phyloP scores from a whole-genome alignment of 305 asterid species.

The Petunia hybrid region DNA sequence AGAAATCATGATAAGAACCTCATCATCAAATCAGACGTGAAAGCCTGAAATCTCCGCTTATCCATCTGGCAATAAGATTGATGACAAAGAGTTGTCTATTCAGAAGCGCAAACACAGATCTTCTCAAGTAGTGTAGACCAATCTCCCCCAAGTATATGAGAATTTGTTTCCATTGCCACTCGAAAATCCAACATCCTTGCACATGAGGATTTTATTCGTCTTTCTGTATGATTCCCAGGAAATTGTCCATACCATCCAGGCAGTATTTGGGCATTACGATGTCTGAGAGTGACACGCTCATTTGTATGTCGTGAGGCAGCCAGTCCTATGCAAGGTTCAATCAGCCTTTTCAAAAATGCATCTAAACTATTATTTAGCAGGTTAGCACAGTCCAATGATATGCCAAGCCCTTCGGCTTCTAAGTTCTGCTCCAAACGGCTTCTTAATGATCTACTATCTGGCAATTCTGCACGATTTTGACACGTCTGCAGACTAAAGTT shows the following conservation, averaged over 20 bases:
- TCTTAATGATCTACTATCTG: conserved; percentile 60
- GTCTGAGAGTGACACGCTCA: not conserved
- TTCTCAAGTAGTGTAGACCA: conserved; percentile 84
- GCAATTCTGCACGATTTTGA: conserved; percentile 55
- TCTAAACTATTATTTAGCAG: conserved; percentile 73
- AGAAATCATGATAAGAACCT: conserved; percentile 15
- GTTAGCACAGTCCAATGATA: conserved; percentile 70
- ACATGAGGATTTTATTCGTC: conserved; percentile 28
- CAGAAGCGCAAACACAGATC: conserved; percentile 50
- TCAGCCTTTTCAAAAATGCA: conserved; percentile 65
- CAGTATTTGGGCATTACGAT: conserved; percentile 27
- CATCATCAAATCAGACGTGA: conserved; percentile 9
- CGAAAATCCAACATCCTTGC: conserved; percentile 68
- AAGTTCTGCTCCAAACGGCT: conserved; percentile 64
- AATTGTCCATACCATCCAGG: conserved; percentile 37
- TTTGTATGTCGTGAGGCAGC: conserved; percentile 49
- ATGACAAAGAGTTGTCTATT: conserved; percentile 37
- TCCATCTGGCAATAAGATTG: conserved; percentile 29
- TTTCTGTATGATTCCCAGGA: conserved; percentile 37
- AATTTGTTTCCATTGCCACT: conserved; percentile 78
- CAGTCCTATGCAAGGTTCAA: conserved; percentile 69
- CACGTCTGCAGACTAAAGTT: conserved; percentile 42
- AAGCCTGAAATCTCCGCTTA: conserved; percentile 15
- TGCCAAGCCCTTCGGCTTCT: conserved; percentile 67
- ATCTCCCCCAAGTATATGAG: conserved; percentile 68